Percentiles rank a stretch among this genome's conserved stretches.
phyloP scores from a whole-genome alignment of 1,284 basidiomycete genomes.

The Vanrija sp. region DNA sequence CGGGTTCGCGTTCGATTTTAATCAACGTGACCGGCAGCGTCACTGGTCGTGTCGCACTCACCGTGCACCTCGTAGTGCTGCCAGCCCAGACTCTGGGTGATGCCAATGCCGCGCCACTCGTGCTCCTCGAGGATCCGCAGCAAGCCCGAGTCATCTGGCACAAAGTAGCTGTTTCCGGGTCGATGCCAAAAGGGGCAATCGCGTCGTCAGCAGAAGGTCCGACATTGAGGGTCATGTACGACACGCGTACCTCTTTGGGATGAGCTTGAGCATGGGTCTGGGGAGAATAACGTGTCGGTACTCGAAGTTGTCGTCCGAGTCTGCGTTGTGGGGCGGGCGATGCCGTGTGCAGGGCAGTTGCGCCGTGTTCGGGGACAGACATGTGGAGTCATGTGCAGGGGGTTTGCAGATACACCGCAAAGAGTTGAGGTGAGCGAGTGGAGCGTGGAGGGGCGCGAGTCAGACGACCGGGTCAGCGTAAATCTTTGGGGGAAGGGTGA shows the following conservation, averaged over 20 bases:
- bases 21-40: neutral
- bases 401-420: neutral
- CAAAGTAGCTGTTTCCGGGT: conserved; percentile 53
- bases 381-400: no score
- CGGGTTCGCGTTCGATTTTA: neutral
- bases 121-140: conserved; percentile 76
- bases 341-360: no score
- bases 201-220: neutral
- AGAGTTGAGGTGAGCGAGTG: conserved; percentile 13
- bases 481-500: no score
- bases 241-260: conserved; percentile 64
- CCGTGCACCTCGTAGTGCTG: conserved; percentile 96
- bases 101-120: conserved; percentile 95
- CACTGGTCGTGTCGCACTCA: conserved; percentile 48
- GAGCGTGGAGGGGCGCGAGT: no score
- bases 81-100: conserved; percentile 94
- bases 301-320: conserved; percentile 54
- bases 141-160: conserved; percentile 67
- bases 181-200: neutral
- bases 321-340: conserved; percentile 26
- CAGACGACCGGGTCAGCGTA: no score
- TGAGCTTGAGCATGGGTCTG: conserved; percentile 78
- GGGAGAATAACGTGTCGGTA: conserved; percentile 91
- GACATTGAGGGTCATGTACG: neutral
- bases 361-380: no score